Evolutionary conservation across 176 grass and related monocot genomes (phyloP).

Genomic region (Raddia distichophylla): DNA sequence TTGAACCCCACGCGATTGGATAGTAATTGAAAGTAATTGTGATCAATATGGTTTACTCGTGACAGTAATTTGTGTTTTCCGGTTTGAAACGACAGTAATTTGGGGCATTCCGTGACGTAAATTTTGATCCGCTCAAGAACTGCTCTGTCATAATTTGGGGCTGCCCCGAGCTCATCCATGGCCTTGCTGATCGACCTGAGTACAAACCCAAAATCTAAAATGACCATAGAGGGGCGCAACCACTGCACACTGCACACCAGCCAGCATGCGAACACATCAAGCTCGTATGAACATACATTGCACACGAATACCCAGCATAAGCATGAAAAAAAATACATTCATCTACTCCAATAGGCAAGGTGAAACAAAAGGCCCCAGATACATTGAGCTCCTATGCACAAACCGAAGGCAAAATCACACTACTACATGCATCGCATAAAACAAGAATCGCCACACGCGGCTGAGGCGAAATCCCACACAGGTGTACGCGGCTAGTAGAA

Average conservation of each 20-base stretch:
- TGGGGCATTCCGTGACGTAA: conserved; percentile 65
- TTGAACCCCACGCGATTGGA: too few species aligned
- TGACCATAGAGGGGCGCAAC: too few species aligned
- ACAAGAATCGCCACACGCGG: too few species aligned
- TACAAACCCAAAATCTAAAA: conserved; percentile 13
- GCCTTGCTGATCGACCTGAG: conserved; percentile 70
- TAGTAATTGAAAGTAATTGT: too few species aligned
- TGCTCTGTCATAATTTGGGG: conserved; percentile 12
- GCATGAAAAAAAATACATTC: background rate
- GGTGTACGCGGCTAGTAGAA: background rate
- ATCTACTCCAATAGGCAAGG: background rate
- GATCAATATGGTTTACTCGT: too few species aligned
- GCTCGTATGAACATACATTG: background rate
- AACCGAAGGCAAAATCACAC: background rate
- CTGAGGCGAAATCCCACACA: background rate
- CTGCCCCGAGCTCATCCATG: conserved; percentile 50
- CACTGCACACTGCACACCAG: too few species aligned
- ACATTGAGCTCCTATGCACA: background rate
- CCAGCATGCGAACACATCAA: background rate
- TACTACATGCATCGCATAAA: too few species aligned
- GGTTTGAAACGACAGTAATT: too few species aligned
- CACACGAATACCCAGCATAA: background rate
- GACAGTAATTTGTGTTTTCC: too few species aligned
- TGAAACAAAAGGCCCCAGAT: background rate
- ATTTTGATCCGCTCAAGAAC: conserved; percentile 47